Evolutionary conservation across 345 rosid species (phyloP), one percentile per base, ranked within the genome.

Genomic region (Eucalyptus regnans): DNA sequence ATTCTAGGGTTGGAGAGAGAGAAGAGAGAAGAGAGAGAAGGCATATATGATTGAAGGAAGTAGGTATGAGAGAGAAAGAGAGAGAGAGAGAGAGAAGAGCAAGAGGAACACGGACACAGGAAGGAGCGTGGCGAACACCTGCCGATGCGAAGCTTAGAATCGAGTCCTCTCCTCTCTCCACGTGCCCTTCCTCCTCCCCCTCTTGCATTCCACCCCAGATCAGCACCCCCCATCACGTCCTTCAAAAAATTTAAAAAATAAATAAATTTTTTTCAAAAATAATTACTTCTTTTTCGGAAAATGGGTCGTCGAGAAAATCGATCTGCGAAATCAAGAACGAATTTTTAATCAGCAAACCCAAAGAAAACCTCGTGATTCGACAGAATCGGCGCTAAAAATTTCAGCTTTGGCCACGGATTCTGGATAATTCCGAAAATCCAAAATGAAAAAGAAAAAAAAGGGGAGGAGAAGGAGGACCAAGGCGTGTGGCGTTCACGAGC

Each of bases 41-140:
- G 17, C 44, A 58, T 37, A 58, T 46, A 51, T 7, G 6, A 62
- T 43, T 71, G 68, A 10, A 56, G 31, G 54, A 64, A 64, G 86
- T 51, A 12, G 87, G 7, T 27, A 71, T 20, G 37, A 7, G 25
- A 10, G 88, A 33, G 83, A 54, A 11, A 60, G 89, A 27, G 49
- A 66, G 79, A 29, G 89, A 29, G 89, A 10, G 89, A 90, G 89
- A 60, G 46, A 27, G 84, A 10, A n/a, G 18, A 56, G 64, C 12
- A 3, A 60, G 71, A 22, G 33, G 16, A 13, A 51, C 90, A 56
- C 91, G 41, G 80, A 71, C 90, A 56, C 91, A 89, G 86, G 90
- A 86, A 86, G 93, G 95, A 93, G 97, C 95, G 95, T 94, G 97
- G 91, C 90, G 41, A 62, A 90, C 93, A 94, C 91, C 88, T 51